Conservation (phyloP, 1,139 yeast genomes). For the Sugiyamaella pinicola region DNA sequence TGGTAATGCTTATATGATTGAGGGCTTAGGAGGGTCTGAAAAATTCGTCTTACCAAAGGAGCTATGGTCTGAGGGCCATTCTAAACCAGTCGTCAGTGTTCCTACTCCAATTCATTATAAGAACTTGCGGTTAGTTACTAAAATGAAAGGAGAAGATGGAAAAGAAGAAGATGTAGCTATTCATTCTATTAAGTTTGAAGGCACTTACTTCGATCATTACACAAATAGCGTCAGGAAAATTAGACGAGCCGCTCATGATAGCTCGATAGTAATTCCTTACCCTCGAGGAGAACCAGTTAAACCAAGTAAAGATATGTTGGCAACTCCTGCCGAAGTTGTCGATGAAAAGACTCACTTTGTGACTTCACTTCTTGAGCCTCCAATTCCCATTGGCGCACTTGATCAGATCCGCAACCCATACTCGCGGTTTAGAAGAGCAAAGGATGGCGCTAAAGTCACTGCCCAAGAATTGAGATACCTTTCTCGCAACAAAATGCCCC, state of each 20-base stretch:
- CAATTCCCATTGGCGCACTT: constrained; percentile 69
- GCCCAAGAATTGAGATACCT: constrained; percentile 64
- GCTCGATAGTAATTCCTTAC: constrained; percentile 80
- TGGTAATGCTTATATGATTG: constrained; percentile 57
- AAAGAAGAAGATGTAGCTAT: constrained; percentile 67
- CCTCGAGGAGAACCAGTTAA: constrained; percentile 74
- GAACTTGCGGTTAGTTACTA: constrained; percentile 76
- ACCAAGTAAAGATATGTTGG: constrained; percentile 51
- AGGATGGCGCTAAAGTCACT: constrained; percentile 55
- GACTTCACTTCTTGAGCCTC: constrained; percentile 64
- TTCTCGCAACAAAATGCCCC: constrained; percentile 66
- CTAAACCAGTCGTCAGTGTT: constrained; percentile 61
- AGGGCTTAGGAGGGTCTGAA: constrained; percentile 58
- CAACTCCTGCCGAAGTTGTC: constrained; percentile 62
- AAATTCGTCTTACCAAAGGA: constrained; percentile 63
- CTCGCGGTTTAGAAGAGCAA: constrained; percentile 50
- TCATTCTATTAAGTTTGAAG: constrained; percentile 62
- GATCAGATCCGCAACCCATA: constrained; percentile 72
- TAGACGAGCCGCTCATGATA: constrained; percentile 71
- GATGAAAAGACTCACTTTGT: constrained; percentile 76
- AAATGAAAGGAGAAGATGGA: constrained; percentile 65
- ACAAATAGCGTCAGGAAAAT: constrained; percentile 75
- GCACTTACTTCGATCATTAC: constrained; percentile 72
- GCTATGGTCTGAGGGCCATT: constrained; percentile 74
- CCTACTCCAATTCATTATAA: constrained; percentile 63